Conservation (phyloP, 2,329 filamentous ascomycete genomes). For the Fusarium stilboides region DNA sequence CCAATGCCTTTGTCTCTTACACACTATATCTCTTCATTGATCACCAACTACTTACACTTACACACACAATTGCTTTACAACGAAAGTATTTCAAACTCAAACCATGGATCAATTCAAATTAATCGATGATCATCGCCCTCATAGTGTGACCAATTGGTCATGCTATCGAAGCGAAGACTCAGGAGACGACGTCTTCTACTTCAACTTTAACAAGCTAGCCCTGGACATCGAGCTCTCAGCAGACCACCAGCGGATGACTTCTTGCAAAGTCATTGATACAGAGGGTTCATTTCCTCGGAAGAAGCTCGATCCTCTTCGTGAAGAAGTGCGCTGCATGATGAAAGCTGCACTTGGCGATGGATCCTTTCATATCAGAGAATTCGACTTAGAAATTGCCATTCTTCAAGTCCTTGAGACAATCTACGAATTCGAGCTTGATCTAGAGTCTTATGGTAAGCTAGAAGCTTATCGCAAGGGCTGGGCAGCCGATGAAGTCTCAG, state of each 20-base stretch:
- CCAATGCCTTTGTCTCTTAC: constrained; percentile 1
- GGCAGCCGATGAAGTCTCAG: constrained; percentile 22
- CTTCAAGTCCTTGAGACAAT: constrained; percentile 40
- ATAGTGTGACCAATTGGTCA: constrained; percentile 15
- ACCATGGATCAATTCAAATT: constrained; percentile 11
- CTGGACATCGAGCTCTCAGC: constrained; percentile 21
- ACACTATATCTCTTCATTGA: background rate
- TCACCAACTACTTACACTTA: background rate
- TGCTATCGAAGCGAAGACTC: background rate
- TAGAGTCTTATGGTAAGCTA: background rate
- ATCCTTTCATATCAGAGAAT: background rate
- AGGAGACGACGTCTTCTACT: constrained; percentile 6
- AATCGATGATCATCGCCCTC: constrained; percentile 9
- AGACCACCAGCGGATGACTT: constrained; percentile 5
- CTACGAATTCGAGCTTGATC: constrained; percentile 4
- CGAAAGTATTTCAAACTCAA: too few species aligned
- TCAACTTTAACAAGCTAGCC: constrained; percentile 17
- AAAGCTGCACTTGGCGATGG: constrained; percentile 2
- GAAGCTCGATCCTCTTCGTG: constrained; percentile 32
- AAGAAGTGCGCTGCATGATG: constrained; percentile 32
- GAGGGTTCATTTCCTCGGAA: constrained; percentile 6
- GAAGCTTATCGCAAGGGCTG: constrained; percentile 21
- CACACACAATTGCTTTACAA: background rate
- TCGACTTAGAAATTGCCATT: constrained; percentile 28
- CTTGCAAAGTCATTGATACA: constrained; percentile 19